Conservation (phyloP, 2,329 filamentous ascomycete species). For the Hypoxylon sp. region DNA sequence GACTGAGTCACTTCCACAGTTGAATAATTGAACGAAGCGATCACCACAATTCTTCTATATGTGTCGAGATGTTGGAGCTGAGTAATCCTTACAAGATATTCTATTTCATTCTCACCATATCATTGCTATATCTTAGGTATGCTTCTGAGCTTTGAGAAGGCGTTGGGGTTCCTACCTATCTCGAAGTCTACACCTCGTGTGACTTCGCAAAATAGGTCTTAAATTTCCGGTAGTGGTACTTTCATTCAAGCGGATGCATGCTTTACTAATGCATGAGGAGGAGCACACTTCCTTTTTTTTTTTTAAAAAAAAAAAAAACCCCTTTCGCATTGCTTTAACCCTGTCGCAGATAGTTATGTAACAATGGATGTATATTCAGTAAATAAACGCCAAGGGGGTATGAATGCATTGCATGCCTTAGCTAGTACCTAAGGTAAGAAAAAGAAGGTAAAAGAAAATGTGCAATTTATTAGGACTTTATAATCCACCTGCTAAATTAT, state of each 20-base stretch:
- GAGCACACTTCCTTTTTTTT: background rate
- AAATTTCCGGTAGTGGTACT: background rate
- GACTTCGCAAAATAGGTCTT: background rate
- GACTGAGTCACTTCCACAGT: slow-evolving; percentile 22
- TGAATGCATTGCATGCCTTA: background rate
- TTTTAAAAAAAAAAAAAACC: no score
- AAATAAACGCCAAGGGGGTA: slow-evolving; percentile 12
- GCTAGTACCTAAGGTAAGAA: background rate
- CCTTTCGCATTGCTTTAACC: background rate
- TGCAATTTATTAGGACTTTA: background rate
- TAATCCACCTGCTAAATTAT: slow-evolving; percentile 14
- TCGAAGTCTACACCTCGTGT: background rate
- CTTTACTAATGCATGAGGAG: slow-evolving; percentile 5
- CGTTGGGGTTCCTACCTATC: background rate
- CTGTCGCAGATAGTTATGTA: slow-evolving; percentile 6
- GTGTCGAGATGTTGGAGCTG: slow-evolving; percentile 6
- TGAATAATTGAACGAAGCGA: slow-evolving; percentile 1
- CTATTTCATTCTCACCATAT: slow-evolving; percentile 4
- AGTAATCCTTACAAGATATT: background rate
- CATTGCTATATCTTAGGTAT: background rate
- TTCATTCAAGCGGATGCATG: background rate
- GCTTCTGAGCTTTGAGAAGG: background rate
- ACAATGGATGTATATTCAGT: background rate
- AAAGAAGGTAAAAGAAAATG: background rate
- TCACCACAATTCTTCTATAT: background rate